Evolutionary conservation across 306 rosid genomes (phyloP), one percentile per base, ranked within the genome.

Genomic region (Trifolium subterraneum): DNA sequence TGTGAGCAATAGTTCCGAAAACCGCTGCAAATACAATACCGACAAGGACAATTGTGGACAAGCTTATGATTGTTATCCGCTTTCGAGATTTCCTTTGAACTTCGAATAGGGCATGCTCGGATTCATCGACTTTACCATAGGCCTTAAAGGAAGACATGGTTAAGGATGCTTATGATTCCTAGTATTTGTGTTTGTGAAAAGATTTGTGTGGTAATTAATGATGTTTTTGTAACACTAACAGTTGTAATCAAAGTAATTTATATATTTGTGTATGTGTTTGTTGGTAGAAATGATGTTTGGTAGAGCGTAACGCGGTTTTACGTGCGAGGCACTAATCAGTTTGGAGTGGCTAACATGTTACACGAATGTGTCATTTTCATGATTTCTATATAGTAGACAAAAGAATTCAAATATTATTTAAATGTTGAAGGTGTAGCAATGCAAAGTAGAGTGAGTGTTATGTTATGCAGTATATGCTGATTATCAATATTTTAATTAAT

Each of bases 121-220:
- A 8, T 70, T 87, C 96, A 51, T 85, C 79, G 2, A 89, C 74
- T 78, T 85, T 92, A 39, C 84, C 88, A 3, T 89, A 87, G 36
- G 84, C 12, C 65, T 75, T 78, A 19, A 82, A 71, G 42, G 79
- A 51, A 77, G 87, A 81, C 92, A 84, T 87, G 78, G 47, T 51
- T 44, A 31, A 23, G 42, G 39, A 5, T 36, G n/a, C 7, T 62
- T 12, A 16, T 35, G 64, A 60, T 33, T 12, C 8, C 8, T 10
- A 14, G n/a, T 13, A 23, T 23, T 51, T 52, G 62, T 22, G 62
- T 52, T 50, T 59, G 5, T 38, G 64, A n/a, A 31, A 4, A 9
- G 29, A 1, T 64, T 41, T 16, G 45, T 48, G 35, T 12, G 12
- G 10, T 18, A 29, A 45, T 10, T 12, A 48, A 45, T 15, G 27